A percentile compares a stretch with the other conserved stretches of the same genome.
Conservation (phyloP, 2,329 filamentous ascomycete genomes). For the Fusarium sterilihyphosum region DNA sequence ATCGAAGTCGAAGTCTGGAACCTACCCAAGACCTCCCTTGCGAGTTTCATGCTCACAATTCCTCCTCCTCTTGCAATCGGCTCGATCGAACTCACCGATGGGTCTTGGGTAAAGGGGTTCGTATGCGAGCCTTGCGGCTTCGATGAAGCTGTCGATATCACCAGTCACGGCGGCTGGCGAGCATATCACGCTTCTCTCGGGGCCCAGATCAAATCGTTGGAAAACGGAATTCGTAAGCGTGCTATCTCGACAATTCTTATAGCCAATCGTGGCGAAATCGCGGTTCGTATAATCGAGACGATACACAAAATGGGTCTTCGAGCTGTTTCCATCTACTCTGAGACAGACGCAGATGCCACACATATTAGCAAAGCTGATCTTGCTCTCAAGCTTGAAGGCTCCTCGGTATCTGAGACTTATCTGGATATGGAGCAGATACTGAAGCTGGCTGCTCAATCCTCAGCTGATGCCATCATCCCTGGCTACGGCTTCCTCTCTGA, state of each 20-base stretch:
- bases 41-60: slow-evolving; percentile 47
- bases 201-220: not conserved
- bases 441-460: slow-evolving; percentile 58
- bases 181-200: slow-evolving; percentile 33
- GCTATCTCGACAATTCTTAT: slow-evolving; percentile 61
- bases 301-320: slow-evolving; percentile 73
- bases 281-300: slow-evolving; percentile 75
- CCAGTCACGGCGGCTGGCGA: slow-evolving; percentile 46
- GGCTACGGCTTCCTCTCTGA: slow-evolving; percentile 76
- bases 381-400: slow-evolving; percentile 70
- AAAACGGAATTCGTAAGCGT: not conserved
- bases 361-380: slow-evolving; percentile 76
- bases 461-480: slow-evolving; percentile 68
- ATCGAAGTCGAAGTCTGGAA: slow-evolving; percentile 52
- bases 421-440: slow-evolving; percentile 72
- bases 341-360: slow-evolving; percentile 67
- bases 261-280: slow-evolving; percentile 72
- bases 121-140: slow-evolving; percentile 51
- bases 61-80: slow-evolving; percentile 50
- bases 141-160: slow-evolving; percentile 46
- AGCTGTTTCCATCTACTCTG: slow-evolving; percentile 77
- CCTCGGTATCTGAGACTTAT: slow-evolving; percentile 59
- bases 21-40: slow-evolving; percentile 44
- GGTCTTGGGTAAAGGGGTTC: slow-evolving; percentile 49
- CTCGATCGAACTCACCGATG: slow-evolving; percentile 47